Evolutionary conservation across 164 flowering plant genomes (phyloP).

Genomic region (Magnolia officinalis): DNA sequence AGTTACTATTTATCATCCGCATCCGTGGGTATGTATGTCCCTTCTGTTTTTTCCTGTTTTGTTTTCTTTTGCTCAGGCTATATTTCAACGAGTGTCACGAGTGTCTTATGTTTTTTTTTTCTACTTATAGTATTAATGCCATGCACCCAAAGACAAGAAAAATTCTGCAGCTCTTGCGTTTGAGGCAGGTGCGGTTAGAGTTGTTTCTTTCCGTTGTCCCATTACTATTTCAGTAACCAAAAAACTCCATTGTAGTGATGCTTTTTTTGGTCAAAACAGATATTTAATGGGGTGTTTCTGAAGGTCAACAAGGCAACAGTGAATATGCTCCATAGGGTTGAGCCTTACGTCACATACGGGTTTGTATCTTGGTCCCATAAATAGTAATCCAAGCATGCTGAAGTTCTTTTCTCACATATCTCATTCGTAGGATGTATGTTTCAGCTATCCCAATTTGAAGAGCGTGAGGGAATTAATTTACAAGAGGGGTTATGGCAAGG

Average conservation of each 20-base stretch:
- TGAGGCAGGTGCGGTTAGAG: constrained; percentile 44
- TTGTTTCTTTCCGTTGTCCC: background rate
- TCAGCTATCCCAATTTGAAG: constrained; percentile 61
- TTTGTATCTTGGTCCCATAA: constrained; percentile 12
- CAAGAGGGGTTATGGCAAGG: constrained; percentile 69
- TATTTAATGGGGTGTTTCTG: constrained; percentile 67
- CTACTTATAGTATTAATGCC: constrained; percentile 51
- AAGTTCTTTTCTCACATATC: background rate
- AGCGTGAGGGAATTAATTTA: constrained; percentile 59
- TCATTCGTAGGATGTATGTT: background rate
- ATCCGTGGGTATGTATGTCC: constrained; percentile 46
- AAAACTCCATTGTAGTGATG: background rate
- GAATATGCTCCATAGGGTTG: constrained; percentile 68
- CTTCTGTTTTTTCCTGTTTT: no score
- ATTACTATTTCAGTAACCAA: background rate
- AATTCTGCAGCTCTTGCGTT: constrained; percentile 57
- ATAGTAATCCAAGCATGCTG: background rate
- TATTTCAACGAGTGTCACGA: no score
- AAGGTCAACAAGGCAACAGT: constrained; percentile 70
- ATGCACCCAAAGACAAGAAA: constrained; percentile 60
- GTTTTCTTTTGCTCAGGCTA: background rate
- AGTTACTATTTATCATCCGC: constrained; percentile 53
- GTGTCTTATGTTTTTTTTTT: background rate
- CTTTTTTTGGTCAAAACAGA: constrained; percentile 25
- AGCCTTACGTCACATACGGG: constrained; percentile 73